Conservation (phyloP, 129 eudicot species). For the Helianthus tuberosus region DNA sequence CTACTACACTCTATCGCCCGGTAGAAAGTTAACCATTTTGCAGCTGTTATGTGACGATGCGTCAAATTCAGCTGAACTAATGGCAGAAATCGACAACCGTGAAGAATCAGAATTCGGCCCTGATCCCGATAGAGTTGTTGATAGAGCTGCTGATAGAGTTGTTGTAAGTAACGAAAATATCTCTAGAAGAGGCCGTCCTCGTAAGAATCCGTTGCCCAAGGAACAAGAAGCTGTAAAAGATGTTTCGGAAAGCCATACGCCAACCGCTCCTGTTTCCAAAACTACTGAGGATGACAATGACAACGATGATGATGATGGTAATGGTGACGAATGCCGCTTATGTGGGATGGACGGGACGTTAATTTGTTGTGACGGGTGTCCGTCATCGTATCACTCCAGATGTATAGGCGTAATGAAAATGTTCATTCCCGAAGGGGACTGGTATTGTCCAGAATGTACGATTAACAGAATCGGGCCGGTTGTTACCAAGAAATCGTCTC, state of each 20-base stretch:
- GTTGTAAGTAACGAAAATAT: slow-evolving; percentile 37
- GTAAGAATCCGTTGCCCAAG: slow-evolving; percentile 55
- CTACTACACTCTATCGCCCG: slow-evolving; percentile 70
- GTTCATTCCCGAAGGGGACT: slow-evolving; percentile 75
- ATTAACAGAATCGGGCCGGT: slow-evolving; percentile 55
- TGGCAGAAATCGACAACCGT: slow-evolving; percentile 81
- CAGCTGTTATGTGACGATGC: slow-evolving; percentile 91
- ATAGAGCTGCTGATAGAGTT: slow-evolving; percentile 32
- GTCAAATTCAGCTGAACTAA: slow-evolving; percentile 69
- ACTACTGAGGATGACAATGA: slow-evolving; percentile 28
- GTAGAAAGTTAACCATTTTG: slow-evolving; percentile 59
- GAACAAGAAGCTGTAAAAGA: slow-evolving; percentile 47
- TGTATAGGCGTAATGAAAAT: slow-evolving; percentile 80
- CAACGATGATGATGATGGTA: slow-evolving; percentile 65
- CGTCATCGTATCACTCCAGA: slow-evolving; percentile 91
- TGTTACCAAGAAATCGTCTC: slow-evolving; percentile 55
- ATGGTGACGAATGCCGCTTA: slow-evolving; percentile 91
- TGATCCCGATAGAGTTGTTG: slow-evolving; percentile 48
- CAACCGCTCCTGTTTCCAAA: slow-evolving; percentile 35
- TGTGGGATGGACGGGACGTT: slow-evolving; percentile 98
- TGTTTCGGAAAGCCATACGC: slow-evolving; percentile 33
- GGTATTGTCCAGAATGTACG: slow-evolving; percentile 96
- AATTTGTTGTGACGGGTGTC: slow-evolving; percentile 98
- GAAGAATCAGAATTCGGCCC: slow-evolving; percentile 72
- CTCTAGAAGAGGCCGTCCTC: slow-evolving; percentile 55